Percentiles rank a stretch among this genome's conserved stretches.
phyloP scores from a whole-genome alignment of 2,329 filamentous ascomycete species.

The Aspergillus chevalieri region DNA sequence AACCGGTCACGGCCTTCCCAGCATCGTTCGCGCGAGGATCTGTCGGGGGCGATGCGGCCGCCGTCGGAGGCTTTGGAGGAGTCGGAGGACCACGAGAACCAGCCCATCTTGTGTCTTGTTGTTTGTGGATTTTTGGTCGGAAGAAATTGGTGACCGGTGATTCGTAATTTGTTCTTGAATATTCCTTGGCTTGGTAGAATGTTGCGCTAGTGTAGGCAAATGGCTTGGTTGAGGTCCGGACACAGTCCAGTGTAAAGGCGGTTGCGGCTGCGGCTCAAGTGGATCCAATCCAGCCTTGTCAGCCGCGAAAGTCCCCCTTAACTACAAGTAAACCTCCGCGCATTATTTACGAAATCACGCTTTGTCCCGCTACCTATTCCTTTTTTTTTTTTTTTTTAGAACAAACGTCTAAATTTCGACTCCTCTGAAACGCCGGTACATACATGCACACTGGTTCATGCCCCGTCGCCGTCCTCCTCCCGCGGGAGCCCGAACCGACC shows the following conservation, averaged over 20 bases:
- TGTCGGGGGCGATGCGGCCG: slow-evolving; percentile 73
- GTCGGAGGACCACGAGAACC: slow-evolving; percentile 44
- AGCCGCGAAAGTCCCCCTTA: too few species aligned
- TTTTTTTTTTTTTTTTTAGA: too few species aligned
- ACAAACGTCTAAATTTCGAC: background rate
- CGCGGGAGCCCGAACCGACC: slow-evolving; percentile 60
- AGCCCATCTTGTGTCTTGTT: slow-evolving; percentile 42
- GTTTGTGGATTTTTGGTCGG: background rate
- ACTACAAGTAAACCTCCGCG: too few species aligned
- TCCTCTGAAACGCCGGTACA: background rate
- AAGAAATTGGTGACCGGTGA: background rate
- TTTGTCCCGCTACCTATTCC: too few species aligned
- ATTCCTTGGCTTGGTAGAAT: background rate
- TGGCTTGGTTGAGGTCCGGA: background rate
- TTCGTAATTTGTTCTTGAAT: background rate
- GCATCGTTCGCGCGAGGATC: slow-evolving; percentile 73
- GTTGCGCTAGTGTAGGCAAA: background rate
- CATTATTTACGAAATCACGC: too few species aligned
- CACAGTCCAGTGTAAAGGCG: background rate
- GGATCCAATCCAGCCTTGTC: background rate
- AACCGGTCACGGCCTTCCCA: slow-evolving; percentile 86
- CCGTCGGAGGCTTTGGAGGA: slow-evolving; percentile 47
- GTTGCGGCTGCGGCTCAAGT: background rate
- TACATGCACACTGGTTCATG: slow-evolving; percentile 24
- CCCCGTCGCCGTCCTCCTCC: slow-evolving; percentile 55